Base-by-base conservation (phyloP, 306 rosid genomes). In the Erythrophleum fordii region DNA sequence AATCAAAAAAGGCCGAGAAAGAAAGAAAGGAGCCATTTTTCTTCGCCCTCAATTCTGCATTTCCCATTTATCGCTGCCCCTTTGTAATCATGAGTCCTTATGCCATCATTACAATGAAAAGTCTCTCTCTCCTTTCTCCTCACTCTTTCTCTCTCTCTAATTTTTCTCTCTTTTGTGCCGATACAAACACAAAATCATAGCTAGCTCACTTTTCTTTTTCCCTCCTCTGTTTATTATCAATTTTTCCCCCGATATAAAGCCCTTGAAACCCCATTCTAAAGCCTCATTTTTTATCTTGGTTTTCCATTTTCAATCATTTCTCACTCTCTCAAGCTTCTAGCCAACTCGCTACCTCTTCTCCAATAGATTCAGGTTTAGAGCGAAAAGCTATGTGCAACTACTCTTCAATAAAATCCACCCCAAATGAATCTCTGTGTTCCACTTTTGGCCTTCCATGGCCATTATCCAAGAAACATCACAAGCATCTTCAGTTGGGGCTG, bases 71-170 rank as follows among this genome's bases (percentile, higher is more conserved):
- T 77, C 81, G 55, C 90, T 85, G 86, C 84, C 95, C 93, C 85
- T 82, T 81, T 68, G 96, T 89, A 90, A 94, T 94, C 87, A 94
- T 88, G 87, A 90, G 78, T 71, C 84, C 87, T 83, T 77, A 58
- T 80, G 90, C 83, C 94, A 92, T 92, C 96, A 92, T 94, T 91
- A 69, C 94, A 23, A 75, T 53, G 75, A 77, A 89, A 89, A 85
- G 68, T 72, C 82, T 80, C 83, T 86, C 85, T 81, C 81, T 64
- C 17, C 10, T 10, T 42, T 10, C 10, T 10, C 10, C 11, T 8
- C 11, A 1, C 17, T 45, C 79, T 48, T 75, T 42, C 74, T 65
- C 86, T 86, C 76, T 51, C 72, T n/a, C n/a, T n/a, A n/a, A n/a
- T n/a, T n/a, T n/a, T n/a, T 86, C 76, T 51, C 72, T 70, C 58